Percentiles rank a stretch among this genome's conserved stretches.
Conservation (phyloP, 1,284 basidiomycete genomes). For the Papiliotrema nemorosa region DNA sequence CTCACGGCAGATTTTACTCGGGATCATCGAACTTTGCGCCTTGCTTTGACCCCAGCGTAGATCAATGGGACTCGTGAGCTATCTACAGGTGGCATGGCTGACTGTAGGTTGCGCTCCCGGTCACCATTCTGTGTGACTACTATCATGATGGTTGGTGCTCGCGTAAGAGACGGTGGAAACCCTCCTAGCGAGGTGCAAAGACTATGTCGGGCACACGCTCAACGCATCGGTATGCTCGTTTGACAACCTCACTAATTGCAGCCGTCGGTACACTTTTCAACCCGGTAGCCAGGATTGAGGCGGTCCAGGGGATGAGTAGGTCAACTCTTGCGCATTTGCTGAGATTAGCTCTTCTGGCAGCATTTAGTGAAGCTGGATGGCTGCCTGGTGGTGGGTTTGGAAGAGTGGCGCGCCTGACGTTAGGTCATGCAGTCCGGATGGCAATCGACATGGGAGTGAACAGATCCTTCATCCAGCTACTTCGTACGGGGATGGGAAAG, state of each 20-base stretch:
- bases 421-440: constrained; percentile 78
- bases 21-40: constrained; percentile 84
- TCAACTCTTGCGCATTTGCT: constrained; percentile 11
- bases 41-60: constrained; percentile 70
- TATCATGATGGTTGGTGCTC: constrained; percentile 84
- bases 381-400: constrained; percentile 58
- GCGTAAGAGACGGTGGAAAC: constrained; percentile 74
- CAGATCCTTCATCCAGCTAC: constrained; percentile 78
- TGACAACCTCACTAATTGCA: not conserved
- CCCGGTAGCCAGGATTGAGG: constrained; percentile 74
- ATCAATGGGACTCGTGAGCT: constrained; percentile 65
- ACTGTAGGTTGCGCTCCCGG: constrained; percentile 32
- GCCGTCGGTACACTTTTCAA: constrained; percentile 80
- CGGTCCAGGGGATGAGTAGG: constrained; percentile 84
- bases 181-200: constrained; percentile 40
- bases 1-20: constrained; percentile 59
- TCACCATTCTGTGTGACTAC: constrained; percentile 56
- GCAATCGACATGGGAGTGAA: constrained; percentile 87
- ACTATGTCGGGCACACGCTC: constrained; percentile 63
- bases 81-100: not conserved
- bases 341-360: constrained; percentile 69
- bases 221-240: constrained; percentile 55
- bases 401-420: not conserved
- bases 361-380: constrained; percentile 91
- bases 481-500: constrained; percentile 66